These are phyloP conservation scores for Plasmodium blacklocki DNA, from an alignment of 169 alveolate genomes.

Conservation along the genomic window DNA sequence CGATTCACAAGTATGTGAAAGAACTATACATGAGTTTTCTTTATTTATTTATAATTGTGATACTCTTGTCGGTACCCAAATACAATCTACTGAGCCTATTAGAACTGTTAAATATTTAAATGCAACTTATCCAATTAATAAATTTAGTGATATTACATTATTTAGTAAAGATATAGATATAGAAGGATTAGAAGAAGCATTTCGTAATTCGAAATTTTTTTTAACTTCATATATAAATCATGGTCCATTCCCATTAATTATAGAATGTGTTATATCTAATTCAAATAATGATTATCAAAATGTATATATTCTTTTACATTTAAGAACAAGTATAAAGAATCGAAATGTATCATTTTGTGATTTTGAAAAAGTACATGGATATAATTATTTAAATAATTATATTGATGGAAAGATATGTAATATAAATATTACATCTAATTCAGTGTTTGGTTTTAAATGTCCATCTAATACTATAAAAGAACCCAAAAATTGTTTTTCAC, in stretches of 20 bases:
- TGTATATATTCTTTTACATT: conserved; percentile 19
- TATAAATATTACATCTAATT: conserved; percentile 15
- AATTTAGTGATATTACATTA: conserved; percentile 21
- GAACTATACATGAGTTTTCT: conserved; percentile 45
- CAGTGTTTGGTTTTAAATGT: conserved; percentile 46
- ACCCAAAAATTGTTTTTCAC: conserved; percentile 30
- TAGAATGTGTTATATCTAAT: conserved; percentile 37
- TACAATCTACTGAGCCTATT: conserved; percentile 5
- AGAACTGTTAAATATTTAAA: conserved; percentile 19
- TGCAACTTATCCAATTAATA: not conserved
- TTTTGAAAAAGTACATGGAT: conserved; percentile 12
- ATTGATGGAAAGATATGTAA: conserved; percentile 24
- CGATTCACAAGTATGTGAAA: conserved; percentile 38
- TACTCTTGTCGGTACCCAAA: not conserved
- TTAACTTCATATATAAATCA: conserved; percentile 46
- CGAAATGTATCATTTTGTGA: conserved; percentile 33
- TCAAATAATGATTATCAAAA: not conserved
- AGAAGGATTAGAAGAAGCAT: not conserved
- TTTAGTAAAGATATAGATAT: conserved; percentile 34
- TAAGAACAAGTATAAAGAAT: conserved; percentile 19
- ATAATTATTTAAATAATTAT: conserved; percentile 35
- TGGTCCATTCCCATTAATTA: conserved; percentile 46
- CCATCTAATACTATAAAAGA: conserved; percentile 30
- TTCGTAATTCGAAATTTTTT: conserved; percentile 23
- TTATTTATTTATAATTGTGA: conserved; percentile 51